Base-by-base conservation (phyloP, 306 rosid species). In the Dalbergia oliveri region DNA sequence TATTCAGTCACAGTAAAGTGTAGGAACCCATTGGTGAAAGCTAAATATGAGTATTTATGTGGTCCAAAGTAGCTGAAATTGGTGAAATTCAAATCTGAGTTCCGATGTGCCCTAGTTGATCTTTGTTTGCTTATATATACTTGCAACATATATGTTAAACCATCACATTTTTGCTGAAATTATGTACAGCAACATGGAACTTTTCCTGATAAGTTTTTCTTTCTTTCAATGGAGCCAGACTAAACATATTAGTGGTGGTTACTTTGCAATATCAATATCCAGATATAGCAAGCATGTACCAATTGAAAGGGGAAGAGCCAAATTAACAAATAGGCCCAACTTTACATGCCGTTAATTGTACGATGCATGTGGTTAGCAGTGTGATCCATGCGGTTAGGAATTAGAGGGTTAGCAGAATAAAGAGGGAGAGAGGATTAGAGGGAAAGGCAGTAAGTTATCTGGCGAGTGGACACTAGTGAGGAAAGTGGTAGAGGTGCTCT, bases 81-180 rank as follows among this genome's bases (percentile, higher is more conserved):
- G 75, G 11, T 26, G 23, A 21, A 26, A 47, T 49, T 31, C 5
- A 2, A 70, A 70, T 8, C 13, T 43, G 23, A 64, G 49, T 76
- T 64, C 1, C n/a, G 43, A 23, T 34, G 19, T 34, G 14, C 5
- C 14, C 8, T 39, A 44, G 53, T 34, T 50, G 15, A 75, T 61
- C 13, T 72, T 18, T 53, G 58, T 18, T 49, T 66, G 81, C 23
- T 54, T 54, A 44, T 23, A 15, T 9, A 15, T 51, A 56, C 26
- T 53, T 77, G 44, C 44, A 53, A 26, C 47, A 14, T 66, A 39
- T 65, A 5, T 56, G 37, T 13, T 44, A 45, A 69, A 43, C 16
- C 13, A 57, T 78, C 59, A 44, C 43, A 23, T 44, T 16, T 56
- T 69, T 69, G 35, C n/a, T 31, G 16, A n/a, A 57, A 35, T 79